Conservation (phyloP, 805 yeast species). For the Starmerella bombicola region DNA sequence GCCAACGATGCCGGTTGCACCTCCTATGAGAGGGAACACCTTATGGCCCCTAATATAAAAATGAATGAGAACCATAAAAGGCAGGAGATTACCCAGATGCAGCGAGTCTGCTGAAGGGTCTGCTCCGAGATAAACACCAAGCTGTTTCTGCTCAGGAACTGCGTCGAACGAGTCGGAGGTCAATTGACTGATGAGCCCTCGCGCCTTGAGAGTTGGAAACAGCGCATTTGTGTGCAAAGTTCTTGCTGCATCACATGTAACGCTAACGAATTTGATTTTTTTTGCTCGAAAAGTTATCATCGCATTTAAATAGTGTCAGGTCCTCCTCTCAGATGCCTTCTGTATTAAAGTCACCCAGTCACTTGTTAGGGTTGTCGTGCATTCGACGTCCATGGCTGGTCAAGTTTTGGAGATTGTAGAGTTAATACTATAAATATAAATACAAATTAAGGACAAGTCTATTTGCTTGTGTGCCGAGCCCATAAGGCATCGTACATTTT, state of each 20-base stretch:
- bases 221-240: conserved; percentile 27
- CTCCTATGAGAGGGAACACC: conserved; percentile 59
- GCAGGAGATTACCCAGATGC: conserved; percentile 83
- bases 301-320: too few relatives aligned
- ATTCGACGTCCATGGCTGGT: too few relatives aligned
- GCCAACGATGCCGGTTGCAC: conserved; percentile 89
- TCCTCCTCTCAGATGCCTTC: too few relatives aligned
- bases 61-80: conserved; percentile 73
- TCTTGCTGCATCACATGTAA: too few relatives aligned
- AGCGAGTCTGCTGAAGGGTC: conserved; percentile 88
- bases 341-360: too few relatives aligned
- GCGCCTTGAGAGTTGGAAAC: conserved; percentile 31
- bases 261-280: too few relatives aligned
- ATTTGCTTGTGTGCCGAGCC: conserved; percentile 14
- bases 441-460: neutral
- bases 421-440: too few relatives aligned
- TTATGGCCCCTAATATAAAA: conserved; percentile 75
- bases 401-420: too few relatives aligned
- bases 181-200: conserved; percentile 37
- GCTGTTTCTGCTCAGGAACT: conserved; percentile 27
- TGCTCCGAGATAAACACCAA: conserved; percentile 81
- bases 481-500: conserved; percentile 24
- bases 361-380: too few relatives aligned
- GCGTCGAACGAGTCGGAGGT: conserved; percentile 19
- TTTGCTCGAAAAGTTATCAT: too few relatives aligned